Evolutionary conservation across 2,329 filamentous ascomycete species (phyloP).

Genomic region (Ramichloridium luteum): DNA sequence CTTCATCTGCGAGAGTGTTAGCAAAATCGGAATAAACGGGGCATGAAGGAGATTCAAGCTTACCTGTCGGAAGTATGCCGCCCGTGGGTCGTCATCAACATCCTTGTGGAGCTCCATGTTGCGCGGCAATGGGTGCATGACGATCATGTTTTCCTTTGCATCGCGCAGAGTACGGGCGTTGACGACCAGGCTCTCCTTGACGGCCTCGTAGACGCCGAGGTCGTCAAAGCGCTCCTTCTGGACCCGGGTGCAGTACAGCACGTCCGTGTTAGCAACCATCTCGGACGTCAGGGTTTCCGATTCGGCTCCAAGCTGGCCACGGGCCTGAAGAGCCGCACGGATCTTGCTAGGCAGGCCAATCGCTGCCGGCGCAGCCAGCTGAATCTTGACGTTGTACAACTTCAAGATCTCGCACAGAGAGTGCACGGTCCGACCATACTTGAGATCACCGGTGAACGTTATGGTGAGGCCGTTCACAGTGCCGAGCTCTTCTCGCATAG

Average conservation of each 20-base stretch:
- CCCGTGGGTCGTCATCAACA: conserved; percentile 92
- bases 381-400: conserved; percentile 89
- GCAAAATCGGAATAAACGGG: conserved; percentile 3
- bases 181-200: conserved; percentile 81
- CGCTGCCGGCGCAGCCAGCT: conserved; percentile 74
- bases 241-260: conserved; percentile 92
- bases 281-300: conserved; percentile 71
- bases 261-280: conserved; percentile 74
- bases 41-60: conserved; percentile 34
- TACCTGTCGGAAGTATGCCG: conserved; percentile 98
- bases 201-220: conserved; percentile 64
- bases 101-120: conserved; percentile 91
- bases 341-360: conserved; percentile 68
- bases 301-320: conserved; percentile 67
- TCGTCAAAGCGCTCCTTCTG: conserved; percentile 94
- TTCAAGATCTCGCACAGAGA: conserved; percentile 86
- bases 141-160: conserved; percentile 84
- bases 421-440: conserved; percentile 89
- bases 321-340: conserved; percentile 55
- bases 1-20: conserved; percentile 56
- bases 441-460: conserved; percentile 87
- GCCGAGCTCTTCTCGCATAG: conserved; percentile 92
- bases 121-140: conserved; percentile 88
- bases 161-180: conserved; percentile 82
- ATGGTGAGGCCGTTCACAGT: conserved; percentile 92